Evolutionary conservation across 768 basidiomycete species (phyloP), one percentile per base, ranked within the genome.

Genomic region (Leccinum subtestaceum): DNA sequence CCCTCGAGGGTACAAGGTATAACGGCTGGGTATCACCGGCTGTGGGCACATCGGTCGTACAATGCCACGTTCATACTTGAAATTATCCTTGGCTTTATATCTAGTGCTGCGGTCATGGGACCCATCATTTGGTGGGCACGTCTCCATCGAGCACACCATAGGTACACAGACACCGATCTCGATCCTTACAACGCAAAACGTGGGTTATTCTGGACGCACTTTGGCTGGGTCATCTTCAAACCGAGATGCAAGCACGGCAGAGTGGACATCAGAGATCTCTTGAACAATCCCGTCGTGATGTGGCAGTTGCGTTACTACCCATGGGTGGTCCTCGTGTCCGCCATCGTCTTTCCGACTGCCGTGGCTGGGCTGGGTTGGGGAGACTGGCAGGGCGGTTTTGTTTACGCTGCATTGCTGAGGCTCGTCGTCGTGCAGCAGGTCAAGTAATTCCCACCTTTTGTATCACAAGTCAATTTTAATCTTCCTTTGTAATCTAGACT

Each of bases 111-210:
- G 13, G 52, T 21, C 32, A 21, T 25, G 57, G 52, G 32, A 31
- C 45, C 57, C 19, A 54, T 58, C 32, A 47, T 54, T 8, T 54
- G 52, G 52, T 54, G 57, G 43, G 43, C 52, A 25, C 32, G 45
- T 9, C 43, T 46, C 43, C 57, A 58, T 12, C 34, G 53, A 7
- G 58, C 46, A 9, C 58, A 59, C 47, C 58, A 59, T 49, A 36
- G 58, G 46, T 49, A 59, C 13, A 55, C 58, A n/a, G 58, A 59
- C 29, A 59, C 58, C 17, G 58, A 59, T 31, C 53, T 59, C 17
- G 53, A 59, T 40, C 53, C 58, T 10, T 49, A 59, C 36, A 49
- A 56, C 2, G 53, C 53, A 23, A 48, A 56, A 23, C 46, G 36
- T 13, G 53, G 46, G 4, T 31, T 59, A n/a, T 40, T 49, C 23